Percentiles rank a stretch among this genome's conserved stretches.
These are phyloP conservation scores for Asclepias syriaca DNA, from an alignment of 257 asterid species.

Conservation along the genomic window DNA sequence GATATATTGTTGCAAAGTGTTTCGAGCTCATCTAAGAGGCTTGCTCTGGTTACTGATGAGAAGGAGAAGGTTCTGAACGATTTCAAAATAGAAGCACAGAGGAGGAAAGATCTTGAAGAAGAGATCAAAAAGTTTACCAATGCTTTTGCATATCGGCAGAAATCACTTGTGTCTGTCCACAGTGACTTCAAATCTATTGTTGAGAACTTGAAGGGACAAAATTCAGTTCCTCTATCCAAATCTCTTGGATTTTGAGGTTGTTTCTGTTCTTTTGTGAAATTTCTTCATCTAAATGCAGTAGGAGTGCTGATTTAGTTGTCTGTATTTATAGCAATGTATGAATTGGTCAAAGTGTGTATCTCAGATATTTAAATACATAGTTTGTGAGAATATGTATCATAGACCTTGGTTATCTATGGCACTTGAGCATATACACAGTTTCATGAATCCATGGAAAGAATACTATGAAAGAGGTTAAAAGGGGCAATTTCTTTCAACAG, in stretches of 20 bases:
- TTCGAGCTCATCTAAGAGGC: constrained; percentile 44
- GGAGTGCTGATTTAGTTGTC: neutral
- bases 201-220: constrained; percentile 50
- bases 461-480: neutral
- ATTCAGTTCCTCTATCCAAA: constrained; percentile 52
- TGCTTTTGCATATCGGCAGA: constrained; percentile 61
- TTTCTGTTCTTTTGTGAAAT: neutral
- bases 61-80: constrained; percentile 53
- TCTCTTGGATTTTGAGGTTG: constrained; percentile 49
- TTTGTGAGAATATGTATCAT: neutral
- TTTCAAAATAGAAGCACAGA: constrained; percentile 50
- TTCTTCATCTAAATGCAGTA: neutral
- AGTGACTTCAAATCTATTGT: constrained; percentile 54
- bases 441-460: neutral
- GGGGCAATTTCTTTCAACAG: neutral
- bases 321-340: neutral
- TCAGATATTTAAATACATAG: neutral
- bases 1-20: constrained; percentile 33
- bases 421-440: neutral
- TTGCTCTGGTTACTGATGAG: constrained; percentile 45
- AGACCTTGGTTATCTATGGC: neutral
- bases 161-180: constrained; percentile 47
- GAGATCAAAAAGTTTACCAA: constrained; percentile 53
- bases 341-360: neutral
- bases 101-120: constrained; percentile 72